A percentile compares a stretch with the other conserved stretches of the same genome.
Evolutionary conservation across 306 rosid species (phyloP).

Genomic region (Rosa chinensis): DNA sequence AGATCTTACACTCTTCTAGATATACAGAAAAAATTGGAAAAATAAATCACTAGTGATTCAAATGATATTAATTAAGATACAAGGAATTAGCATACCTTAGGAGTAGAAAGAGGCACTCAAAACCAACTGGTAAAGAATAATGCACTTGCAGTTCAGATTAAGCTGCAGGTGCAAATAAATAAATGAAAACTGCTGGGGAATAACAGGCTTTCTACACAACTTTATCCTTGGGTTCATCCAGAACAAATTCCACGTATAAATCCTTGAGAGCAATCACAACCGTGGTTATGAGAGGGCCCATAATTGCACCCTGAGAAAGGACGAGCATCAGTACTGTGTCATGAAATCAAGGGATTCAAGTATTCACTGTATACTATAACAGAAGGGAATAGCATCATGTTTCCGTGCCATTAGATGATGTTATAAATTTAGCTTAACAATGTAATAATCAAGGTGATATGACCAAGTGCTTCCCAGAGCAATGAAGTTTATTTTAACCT

Average conservation of each 20-base stretch:
- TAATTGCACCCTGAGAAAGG: constrained; percentile 75
- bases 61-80: constrained; percentile 25
- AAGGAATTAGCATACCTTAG: constrained; percentile 26
- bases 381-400: neutral
- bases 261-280: constrained; percentile 90
- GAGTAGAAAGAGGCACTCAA: constrained; percentile 24
- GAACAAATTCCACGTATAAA: constrained; percentile 86
- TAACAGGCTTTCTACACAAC: constrained; percentile 26
- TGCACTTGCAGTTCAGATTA: constrained; percentile 23
- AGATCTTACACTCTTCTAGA: constrained; percentile 9
- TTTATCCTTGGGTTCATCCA: constrained; percentile 57
- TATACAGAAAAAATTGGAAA: neutral
- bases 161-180: constrained; percentile 35
- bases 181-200: constrained; percentile 11
- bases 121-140: constrained; percentile 31
- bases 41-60: neutral
- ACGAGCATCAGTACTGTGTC: neutral
- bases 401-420: neutral
- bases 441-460: neutral
- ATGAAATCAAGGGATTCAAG: neutral
- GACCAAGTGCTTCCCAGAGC: neutral
- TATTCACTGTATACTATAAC: neutral
- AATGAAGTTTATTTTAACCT: neutral
- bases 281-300: constrained; percentile 97
- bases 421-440: neutral